Conservation (phyloP, 495 filamentous ascomycete species). For the Podospora pseudoanserina region DNA sequence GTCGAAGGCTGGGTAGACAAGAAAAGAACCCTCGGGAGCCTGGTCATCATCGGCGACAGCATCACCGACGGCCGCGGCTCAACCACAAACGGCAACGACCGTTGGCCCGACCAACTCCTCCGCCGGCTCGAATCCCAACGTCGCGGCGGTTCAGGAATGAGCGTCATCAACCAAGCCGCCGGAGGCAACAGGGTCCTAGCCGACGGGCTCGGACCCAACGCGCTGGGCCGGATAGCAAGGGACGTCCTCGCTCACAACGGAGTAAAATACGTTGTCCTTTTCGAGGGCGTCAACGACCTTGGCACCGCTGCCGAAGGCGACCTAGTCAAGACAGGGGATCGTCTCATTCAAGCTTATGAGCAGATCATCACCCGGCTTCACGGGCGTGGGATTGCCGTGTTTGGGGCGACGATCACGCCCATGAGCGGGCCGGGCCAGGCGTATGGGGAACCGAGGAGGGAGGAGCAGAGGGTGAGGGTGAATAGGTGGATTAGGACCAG, state of each 20-base stretch:
- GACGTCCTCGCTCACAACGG: constrained; percentile 55
- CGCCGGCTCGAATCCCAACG: constrained; percentile 39
- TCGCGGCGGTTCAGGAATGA: constrained; percentile 31
- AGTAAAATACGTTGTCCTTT: constrained; percentile 55
- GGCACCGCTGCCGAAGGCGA: constrained; percentile 46
- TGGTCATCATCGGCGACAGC: constrained; percentile 61
- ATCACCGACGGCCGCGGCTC: constrained; percentile 64
- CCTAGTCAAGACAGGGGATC: constrained; percentile 41
- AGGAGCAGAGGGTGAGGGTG: constrained; percentile 52
- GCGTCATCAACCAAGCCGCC: constrained; percentile 61
- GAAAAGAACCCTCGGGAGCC: constrained; percentile 22
- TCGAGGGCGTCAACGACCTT: constrained; percentile 65
- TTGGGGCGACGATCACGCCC: constrained; percentile 62
- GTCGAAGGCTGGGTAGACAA: constrained; percentile 47
- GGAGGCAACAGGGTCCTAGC: constrained; percentile 61
- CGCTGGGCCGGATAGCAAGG: constrained; percentile 55
- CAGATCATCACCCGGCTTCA: constrained; percentile 56
- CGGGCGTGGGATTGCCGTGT: constrained; percentile 47
- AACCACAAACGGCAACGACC: constrained; percentile 57
- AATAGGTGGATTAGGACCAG: constrained; percentile 59
- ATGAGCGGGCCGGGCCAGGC: constrained; percentile 43
- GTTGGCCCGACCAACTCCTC: constrained; percentile 62
- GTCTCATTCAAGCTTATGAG: constrained; percentile 51
- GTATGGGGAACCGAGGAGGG: constrained; percentile 49
- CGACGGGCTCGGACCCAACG: constrained; percentile 58